Evolutionary conservation across 2,329 filamentous ascomycete species (phyloP).

Genomic region (Lachnellula subtilissima): DNA sequence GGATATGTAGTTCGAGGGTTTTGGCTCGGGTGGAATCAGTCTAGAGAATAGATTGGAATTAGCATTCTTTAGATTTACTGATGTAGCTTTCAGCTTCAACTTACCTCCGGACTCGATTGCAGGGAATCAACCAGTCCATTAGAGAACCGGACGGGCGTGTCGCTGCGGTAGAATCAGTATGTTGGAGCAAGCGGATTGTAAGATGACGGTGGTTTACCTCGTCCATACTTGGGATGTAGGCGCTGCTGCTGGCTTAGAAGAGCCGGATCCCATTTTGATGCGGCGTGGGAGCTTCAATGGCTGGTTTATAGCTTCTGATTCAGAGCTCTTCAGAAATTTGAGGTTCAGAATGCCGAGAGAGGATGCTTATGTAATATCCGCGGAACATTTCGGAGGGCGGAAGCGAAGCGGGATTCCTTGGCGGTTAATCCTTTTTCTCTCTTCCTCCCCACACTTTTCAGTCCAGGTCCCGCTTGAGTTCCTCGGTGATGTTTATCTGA

Average conservation of each 20-base stretch:
- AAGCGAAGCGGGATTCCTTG: neutral
- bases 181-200: neutral
- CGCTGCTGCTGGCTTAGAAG: conserved; percentile 26
- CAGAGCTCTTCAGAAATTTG: conserved; percentile 12
- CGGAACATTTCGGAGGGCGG: neutral
- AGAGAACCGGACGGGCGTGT: conserved; percentile 66
- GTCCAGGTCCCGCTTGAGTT: too few relatives aligned
- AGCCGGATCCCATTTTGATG: conserved; percentile 29
- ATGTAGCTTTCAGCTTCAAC: conserved; percentile 16
- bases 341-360: conserved; percentile 9
- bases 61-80: neutral
- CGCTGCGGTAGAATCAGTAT: conserved; percentile 36
- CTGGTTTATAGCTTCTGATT: conserved; percentile 5
- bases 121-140: conserved; percentile 77
- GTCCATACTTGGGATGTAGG: conserved; percentile 29
- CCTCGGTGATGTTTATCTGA: too few relatives aligned
- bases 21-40: conserved; percentile 83
- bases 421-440: neutral
- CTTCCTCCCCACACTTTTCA: neutral
- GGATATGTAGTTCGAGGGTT: conserved; percentile 79
- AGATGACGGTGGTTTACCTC: conserved; percentile 14
- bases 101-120: conserved; percentile 80
- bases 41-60: conserved; percentile 41
- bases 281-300: conserved; percentile 6
- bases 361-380: neutral